Evolutionary conservation across 371 early-diverging fungal genomes (phyloP), one percentile per base, ranked within the genome.

Genomic region (Syncephalastrum racemosum): DNA sequence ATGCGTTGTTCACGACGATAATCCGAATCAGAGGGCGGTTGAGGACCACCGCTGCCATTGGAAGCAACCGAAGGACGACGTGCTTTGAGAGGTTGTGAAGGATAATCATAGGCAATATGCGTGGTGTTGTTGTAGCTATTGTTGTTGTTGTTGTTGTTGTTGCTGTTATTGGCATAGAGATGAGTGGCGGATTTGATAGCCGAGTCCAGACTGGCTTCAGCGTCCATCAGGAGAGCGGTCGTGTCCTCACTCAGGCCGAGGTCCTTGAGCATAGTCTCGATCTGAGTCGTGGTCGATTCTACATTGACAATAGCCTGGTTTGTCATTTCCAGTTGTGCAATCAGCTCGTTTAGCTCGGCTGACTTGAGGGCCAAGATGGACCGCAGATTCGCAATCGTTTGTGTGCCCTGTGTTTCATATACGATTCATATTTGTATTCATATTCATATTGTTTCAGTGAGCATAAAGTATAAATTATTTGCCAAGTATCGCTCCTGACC

Each of bases 361-460:
- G 79, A 75, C 48, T 79, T 79, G n/a, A 79, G 50, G 1, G 73
- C 72, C 31, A 79, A 51, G 51, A 79, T 71, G 24, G 76, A 75
- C 7, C 79, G 76, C 10, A 79, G 58, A 42, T 75, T 75, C 51
- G 68, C 67, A 23, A 75, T 68, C 15, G 76, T 73, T 62, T 79
- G 79, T 20, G 72, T 66, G 20, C 75, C 76, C 73, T 72, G 40
- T 31, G 36, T 31, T 24, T 51, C 13, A 31, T 39, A 24, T 19
- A 31, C 4, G 15, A 36, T 31, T 24, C 16, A 27, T 4, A 27
- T 0, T 27, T 7, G 27, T 27, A 4, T 4, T 25, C 25, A 25
- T 25, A n/a, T 20, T 23, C 5, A n/a, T 31, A 3, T 1, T 16
- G 41, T 36, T 39, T 31, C 15, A n/a, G 15, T 3, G n/a, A 4